Base-by-base conservation (phyloP, 352 stramenopile genomes). In the Phytophthora constricta region DNA sequence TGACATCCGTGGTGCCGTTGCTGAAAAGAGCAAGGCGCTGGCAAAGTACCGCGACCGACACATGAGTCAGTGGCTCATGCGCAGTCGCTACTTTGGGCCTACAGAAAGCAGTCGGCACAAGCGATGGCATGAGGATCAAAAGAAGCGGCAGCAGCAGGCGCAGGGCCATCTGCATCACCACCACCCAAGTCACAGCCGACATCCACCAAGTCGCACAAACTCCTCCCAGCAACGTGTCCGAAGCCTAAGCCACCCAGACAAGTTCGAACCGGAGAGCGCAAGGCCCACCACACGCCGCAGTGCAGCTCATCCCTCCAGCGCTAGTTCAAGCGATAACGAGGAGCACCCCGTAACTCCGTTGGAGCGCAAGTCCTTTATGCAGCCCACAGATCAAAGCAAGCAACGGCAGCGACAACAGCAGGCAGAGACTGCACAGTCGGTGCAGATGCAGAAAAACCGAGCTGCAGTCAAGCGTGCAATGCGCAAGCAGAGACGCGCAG, bases 31-130 rank as follows among this genome's bases (percentile, higher is more conserved):
- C 56, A 90, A 87, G 62, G 64, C 62, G 0, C 49, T 84, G 34
- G 76, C 82, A 14, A 87, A 84, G 25, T 80, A 80, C 47, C 82
- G 83, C 10, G 83, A 91, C 28, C 76, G 81, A 17, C 58, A 78
- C 50, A 70, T 84, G 53, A 72, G 58, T 49, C 82, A 89, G 62
- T 76, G 80, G 45, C 65, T 91, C 2, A 77, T 67, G n/a, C 82
- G 84, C 10, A 92, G 85, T 76, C 80, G 82, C 28, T 93, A 93
- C 69, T 88, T 91, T 61, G 86, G 86, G 0, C 86, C 86, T 5
- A 93, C 86, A 0, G 82, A 91, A 68, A 92, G 86, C 72, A 89
- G 80, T 69, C 80, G 83, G 0, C 82, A 88, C 63, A 91, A 89
- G 71, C 80, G 84, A 9, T 93, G 86, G 86, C 83, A 92, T 34